A percentile compares a stretch with the other conserved stretches of the same genome.
Evolutionary conservation across 169 alveolate genomes (phyloP).

Genomic region (Plasmodium fragile): DNA sequence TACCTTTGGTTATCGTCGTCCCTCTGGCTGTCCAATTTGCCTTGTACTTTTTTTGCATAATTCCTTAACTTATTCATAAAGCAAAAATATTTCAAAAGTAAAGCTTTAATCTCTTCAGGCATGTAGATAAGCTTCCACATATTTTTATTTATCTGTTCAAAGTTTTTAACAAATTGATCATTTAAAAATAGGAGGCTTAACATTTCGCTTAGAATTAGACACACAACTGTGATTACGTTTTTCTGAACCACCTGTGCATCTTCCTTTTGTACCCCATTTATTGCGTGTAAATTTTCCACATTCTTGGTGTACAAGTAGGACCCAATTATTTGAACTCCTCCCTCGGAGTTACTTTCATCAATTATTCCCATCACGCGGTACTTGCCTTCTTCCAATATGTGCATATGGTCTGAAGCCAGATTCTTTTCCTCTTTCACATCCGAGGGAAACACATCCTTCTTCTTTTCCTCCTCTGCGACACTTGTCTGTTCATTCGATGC

Average conservation of each 20-base stretch:
- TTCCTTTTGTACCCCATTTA: neutral
- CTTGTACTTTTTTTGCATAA: slow-evolving; percentile 24
- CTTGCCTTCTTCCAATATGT: slow-evolving; percentile 8
- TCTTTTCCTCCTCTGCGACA: neutral
- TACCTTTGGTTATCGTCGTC: slow-evolving; percentile 18
- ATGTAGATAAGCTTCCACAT: slow-evolving; percentile 60
- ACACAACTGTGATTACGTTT: slow-evolving; percentile 19
- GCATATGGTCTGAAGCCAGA: neutral
- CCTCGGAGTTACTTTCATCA: slow-evolving; percentile 15
- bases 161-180: slow-evolving; percentile 16
- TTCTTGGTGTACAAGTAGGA: slow-evolving; percentile 16
- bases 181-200: slow-evolving; percentile 60
- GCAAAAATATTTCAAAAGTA: slow-evolving; percentile 18
- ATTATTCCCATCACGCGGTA: slow-evolving; percentile 45
- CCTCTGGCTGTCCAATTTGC: neutral
- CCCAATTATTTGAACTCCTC: slow-evolving; percentile 28
- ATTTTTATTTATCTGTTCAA: slow-evolving; percentile 40
- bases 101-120: slow-evolving; percentile 40
- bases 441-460: neutral
- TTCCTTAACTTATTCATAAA: slow-evolving; percentile 41
- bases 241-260: neutral
- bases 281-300: slow-evolving; percentile 16
- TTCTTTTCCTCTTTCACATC: neutral
- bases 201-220: slow-evolving; percentile 36
- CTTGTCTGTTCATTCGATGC: neutral